Evolutionary conservation across 176 grass and related monocot genomes (phyloP).

Genomic region (Raddia distichophylla): DNA sequence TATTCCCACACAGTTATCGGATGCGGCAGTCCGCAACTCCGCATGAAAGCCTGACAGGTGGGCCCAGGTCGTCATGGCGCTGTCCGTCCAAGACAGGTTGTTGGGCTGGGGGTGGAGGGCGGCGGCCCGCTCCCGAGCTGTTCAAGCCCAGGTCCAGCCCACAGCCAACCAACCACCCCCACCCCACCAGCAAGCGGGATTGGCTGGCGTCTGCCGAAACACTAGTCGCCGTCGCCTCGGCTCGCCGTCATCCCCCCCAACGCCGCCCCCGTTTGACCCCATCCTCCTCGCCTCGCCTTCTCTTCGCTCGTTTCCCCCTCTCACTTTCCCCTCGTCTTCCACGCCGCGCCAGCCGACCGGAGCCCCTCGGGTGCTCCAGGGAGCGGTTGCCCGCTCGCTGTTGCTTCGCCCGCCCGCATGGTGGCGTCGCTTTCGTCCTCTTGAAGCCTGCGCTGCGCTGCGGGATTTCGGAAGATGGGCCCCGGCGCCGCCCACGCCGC

Average conservation of each 20-base stretch:
- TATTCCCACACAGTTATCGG: too few relatives aligned
- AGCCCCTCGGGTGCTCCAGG: not conserved
- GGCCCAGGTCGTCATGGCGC: not conserved
- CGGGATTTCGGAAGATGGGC: constrained; percentile 27
- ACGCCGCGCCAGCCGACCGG: constrained; percentile 9
- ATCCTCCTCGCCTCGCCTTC: not conserved
- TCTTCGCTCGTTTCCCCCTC: constrained; percentile 9
- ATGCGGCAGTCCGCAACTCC: too few relatives aligned
- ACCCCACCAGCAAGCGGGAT: constrained; percentile 20
- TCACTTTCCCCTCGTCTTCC: not conserved
- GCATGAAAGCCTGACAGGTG: not conserved
- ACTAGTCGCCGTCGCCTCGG: constrained; percentile 46
- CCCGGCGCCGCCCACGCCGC: constrained; percentile 1
- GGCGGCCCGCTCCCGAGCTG: not conserved
- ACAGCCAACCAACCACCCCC: constrained; percentile 24
- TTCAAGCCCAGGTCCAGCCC: not conserved
- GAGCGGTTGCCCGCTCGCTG: constrained; percentile 11
- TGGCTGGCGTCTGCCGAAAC: constrained; percentile 48
- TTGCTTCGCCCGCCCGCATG: constrained; percentile 37
- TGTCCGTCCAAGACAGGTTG: not conserved
- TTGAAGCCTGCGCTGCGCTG: constrained; percentile 27
- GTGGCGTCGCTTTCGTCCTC: constrained; percentile 15
- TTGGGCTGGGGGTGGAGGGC: not conserved
- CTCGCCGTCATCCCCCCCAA: constrained; percentile 35
- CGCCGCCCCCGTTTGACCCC: constrained; percentile 37